Evolutionary conservation across 2,329 filamentous ascomycete genomes (phyloP).

Genomic region (Sarocladium kiliense): DNA sequence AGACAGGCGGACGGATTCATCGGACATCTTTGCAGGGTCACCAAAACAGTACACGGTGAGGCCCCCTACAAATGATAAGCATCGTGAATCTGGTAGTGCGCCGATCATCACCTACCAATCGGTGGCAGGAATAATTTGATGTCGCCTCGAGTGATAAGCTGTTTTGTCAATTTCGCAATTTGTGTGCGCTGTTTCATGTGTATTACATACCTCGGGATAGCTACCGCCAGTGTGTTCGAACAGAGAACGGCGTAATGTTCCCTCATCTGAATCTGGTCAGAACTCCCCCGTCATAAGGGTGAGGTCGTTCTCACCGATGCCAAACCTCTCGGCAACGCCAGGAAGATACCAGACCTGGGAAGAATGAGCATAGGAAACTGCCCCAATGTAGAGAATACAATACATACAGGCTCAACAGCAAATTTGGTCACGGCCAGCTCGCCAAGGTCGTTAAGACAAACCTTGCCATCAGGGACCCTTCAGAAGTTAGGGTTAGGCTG

Average conservation of each 20-base stretch:
- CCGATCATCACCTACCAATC: conserved; percentile 62
- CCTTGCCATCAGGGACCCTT: conserved; percentile 72
- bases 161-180: conserved; percentile 16
- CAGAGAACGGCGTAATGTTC: conserved; percentile 74
- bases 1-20: conserved; percentile 74
- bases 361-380: neutral
- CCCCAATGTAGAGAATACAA: neutral
- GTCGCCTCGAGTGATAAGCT: conserved; percentile 85
- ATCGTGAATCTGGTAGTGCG: no score
- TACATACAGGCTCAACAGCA: conserved; percentile 81
- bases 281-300: neutral
- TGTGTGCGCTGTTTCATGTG: neutral
- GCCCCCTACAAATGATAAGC: conserved; percentile 47
- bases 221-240: conserved; percentile 96
- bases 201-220: conserved; percentile 72
- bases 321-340: conserved; percentile 86
- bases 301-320: conserved; percentile 58
- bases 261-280: conserved; percentile 61
- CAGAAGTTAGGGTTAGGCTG: conserved; percentile 14
- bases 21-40: conserved; percentile 88
- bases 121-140: conserved; percentile 95
- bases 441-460: conserved; percentile 78
- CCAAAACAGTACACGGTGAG: conserved; percentile 97
- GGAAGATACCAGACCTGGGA: conserved; percentile 70
- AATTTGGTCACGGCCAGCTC: conserved; percentile 95